These are phyloP conservation scores for Yarrowia deformans DNA, from an alignment of 805 yeast genomes.

Conservation along the genomic window DNA sequence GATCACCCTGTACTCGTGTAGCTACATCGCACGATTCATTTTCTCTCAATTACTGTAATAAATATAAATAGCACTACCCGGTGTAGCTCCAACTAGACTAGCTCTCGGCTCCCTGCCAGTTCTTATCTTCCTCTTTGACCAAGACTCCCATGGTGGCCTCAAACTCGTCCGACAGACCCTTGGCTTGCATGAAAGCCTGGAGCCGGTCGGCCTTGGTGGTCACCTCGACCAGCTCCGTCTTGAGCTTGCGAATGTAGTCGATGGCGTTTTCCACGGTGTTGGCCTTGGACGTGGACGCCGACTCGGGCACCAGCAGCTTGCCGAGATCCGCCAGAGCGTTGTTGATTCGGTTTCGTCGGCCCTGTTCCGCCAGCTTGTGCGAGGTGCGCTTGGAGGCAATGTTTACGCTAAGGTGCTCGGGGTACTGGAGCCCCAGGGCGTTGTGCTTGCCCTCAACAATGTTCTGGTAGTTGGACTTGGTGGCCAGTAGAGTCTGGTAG, in stretches of 20 bases:
- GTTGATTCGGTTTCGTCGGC: slow-evolving; percentile 91
- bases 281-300: slow-evolving; percentile 80
- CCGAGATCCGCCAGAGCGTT: slow-evolving; percentile 80
- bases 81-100: neutral
- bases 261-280: slow-evolving; percentile 93
- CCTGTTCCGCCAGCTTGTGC: slow-evolving; percentile 96
- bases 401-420: slow-evolving; percentile 53
- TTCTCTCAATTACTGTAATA: slow-evolving; percentile 31
- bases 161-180: slow-evolving; percentile 28
- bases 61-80: slow-evolving; percentile 25
- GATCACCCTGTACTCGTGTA: too few relatives aligned
- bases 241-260: slow-evolving; percentile 63
- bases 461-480: slow-evolving; percentile 55
- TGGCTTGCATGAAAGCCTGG: slow-evolving; percentile 30
- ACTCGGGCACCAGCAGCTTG: slow-evolving; percentile 65
- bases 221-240: slow-evolving; percentile 50
- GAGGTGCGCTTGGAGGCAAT: slow-evolving; percentile 64
- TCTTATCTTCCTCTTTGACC: slow-evolving; percentile 34
- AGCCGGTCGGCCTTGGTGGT: slow-evolving; percentile 38
- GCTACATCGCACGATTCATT: too few relatives aligned
- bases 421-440: slow-evolving; percentile 54
- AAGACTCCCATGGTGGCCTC: slow-evolving; percentile 34
- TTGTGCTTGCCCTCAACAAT: slow-evolving; percentile 55
- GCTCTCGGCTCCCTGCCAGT: slow-evolving; percentile 25
- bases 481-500: slow-evolving; percentile 47